Percentiles rank a stretch among this genome's conserved stretches.
phyloP scores from a whole-genome alignment of 2,329 filamentous ascomycete genomes.

The Cadophora luteo-olivacea region DNA sequence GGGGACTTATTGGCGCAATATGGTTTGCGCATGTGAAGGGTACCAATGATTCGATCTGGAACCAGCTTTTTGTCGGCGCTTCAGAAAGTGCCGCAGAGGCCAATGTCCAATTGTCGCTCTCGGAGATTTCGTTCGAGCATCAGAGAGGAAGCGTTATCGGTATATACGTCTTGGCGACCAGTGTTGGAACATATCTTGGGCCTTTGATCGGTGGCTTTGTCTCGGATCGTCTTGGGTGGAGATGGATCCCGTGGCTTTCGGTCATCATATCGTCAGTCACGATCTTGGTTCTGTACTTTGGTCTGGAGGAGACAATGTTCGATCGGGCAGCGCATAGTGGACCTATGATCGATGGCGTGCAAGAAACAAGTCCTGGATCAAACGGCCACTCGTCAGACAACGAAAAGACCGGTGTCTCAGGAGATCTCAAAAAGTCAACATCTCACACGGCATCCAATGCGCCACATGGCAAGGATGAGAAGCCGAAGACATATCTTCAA shows the following conservation, averaged over 20 bases:
- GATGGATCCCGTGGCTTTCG: conserved; percentile 60
- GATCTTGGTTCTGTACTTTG: conserved; percentile 56
- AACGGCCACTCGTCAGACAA: conserved; percentile 12
- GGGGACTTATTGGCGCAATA: conserved; percentile 56
- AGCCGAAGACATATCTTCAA: conserved; percentile 58
- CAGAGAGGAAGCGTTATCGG: conserved; percentile 60
- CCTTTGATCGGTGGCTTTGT: conserved; percentile 60
- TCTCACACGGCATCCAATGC: conserved; percentile 24
- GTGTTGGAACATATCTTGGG: conserved; percentile 61
- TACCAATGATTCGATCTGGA: conserved; percentile 57
- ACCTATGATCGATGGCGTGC: conserved; percentile 38
- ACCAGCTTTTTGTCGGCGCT: conserved; percentile 62
- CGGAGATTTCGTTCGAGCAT: conserved; percentile 64
- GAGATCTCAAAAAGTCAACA: conserved; percentile 17
- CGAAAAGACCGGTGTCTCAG: conserved; percentile 24
- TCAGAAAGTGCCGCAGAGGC: conserved; percentile 63
- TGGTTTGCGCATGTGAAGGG: conserved; percentile 57
- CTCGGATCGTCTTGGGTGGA: conserved; percentile 56
- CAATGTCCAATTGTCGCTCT: conserved; percentile 61
- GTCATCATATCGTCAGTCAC: conserved; percentile 56
- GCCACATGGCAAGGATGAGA: conserved; percentile 1
- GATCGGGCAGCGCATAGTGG: conserved; percentile 50
- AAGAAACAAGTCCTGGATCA: conserved; percentile 14
- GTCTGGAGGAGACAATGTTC: conserved; percentile 59
- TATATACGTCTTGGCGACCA: conserved; percentile 61